A percentile compares a stretch with the other conserved stretches of the same genome.
phyloP scores from a whole-genome alignment of 768 basidiomycete species.

The Sistotremastrum niveocremeum region DNA sequence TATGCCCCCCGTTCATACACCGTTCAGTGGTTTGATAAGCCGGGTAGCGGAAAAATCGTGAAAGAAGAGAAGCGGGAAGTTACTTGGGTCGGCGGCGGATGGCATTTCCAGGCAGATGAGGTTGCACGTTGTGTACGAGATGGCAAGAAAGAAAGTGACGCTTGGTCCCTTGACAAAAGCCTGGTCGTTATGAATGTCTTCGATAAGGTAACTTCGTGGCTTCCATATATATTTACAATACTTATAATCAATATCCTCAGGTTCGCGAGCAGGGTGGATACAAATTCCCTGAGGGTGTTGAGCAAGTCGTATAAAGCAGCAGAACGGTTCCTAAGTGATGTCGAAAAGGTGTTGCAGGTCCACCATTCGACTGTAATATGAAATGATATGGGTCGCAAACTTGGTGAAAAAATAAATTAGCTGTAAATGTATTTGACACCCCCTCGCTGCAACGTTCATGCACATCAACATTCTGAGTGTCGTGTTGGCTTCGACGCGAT shows the following conservation, averaged over 20 bases:
- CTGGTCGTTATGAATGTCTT: constrained; percentile 73
- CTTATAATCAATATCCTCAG: constrained; percentile 18
- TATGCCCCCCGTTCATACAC: constrained; percentile 54
- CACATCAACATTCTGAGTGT: no score
- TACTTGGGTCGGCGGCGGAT: constrained; percentile 52
- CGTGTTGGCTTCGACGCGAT: no score
- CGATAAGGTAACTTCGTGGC: constrained; percentile 45
- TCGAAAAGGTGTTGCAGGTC: no score
- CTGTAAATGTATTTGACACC: no score
- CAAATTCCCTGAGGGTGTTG: constrained; percentile 46
- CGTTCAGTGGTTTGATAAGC: constrained; percentile 43
- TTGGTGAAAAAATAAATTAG: no score
- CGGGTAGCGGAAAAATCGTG: constrained; percentile 27
- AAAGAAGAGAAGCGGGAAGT: constrained; percentile 47
- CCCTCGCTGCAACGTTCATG: no score
- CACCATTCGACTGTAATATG: no score
- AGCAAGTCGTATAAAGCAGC: constrained; percentile 26
- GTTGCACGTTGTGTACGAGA: constrained; percentile 66
- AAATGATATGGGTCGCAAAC: no score
- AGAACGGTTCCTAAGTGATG: background rate
- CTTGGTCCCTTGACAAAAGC: constrained; percentile 74
- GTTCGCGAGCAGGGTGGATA: constrained; percentile 59
- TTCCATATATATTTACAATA: background rate
- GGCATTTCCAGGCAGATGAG: constrained; percentile 83
- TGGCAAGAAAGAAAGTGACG: constrained; percentile 56